Percentiles rank a stretch among this genome's conserved stretches.
Evolutionary conservation across 192 early-diverging fungal genomes (phyloP).

Genomic region (Radiomyces spectabilis): DNA sequence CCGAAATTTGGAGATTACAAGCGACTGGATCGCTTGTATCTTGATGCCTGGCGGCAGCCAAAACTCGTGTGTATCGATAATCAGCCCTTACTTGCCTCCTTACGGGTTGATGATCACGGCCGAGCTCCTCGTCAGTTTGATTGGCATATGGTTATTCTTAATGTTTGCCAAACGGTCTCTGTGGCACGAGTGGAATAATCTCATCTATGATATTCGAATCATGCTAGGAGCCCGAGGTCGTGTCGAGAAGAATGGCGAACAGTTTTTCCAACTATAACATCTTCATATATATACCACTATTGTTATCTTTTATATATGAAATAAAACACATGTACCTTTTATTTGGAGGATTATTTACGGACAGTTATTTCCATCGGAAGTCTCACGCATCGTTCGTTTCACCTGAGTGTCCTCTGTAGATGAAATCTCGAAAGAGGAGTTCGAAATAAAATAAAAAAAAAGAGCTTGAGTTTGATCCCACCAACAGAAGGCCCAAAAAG

Average conservation of each 20-base stretch:
- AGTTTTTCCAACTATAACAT: conserved; percentile 33
- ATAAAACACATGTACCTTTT: no score
- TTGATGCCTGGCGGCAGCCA: conserved; percentile 12
- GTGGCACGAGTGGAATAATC: conserved; percentile 36
- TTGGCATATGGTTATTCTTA: conserved; percentile 35
- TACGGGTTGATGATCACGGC: conserved; percentile 39
- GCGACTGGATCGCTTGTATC: conserved; percentile 33
- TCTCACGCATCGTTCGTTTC: no score
- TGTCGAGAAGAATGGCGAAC: conserved; percentile 34
- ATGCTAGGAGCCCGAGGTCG: conserved; percentile 18
- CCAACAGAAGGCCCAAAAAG: no score
- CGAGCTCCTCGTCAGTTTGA: conserved; percentile 32
- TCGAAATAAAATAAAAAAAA: no score
- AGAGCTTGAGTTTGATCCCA: no score
- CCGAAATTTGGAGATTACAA: conserved; percentile 8
- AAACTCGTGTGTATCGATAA: conserved; percentile 23
- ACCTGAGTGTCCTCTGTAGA: no score
- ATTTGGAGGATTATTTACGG: no score
- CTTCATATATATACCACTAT: no score
- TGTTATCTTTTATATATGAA: no score
- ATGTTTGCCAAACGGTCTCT: conserved; percentile 39
- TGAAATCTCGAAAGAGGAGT: no score
- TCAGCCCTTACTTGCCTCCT: conserved; percentile 30
- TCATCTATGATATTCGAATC: conserved; percentile 30
- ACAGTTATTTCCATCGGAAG: no score